These are phyloP conservation scores for Helichrysum umbraculigerum DNA, from an alignment of 129 eudicot species.

Conservation along the genomic window DNA sequence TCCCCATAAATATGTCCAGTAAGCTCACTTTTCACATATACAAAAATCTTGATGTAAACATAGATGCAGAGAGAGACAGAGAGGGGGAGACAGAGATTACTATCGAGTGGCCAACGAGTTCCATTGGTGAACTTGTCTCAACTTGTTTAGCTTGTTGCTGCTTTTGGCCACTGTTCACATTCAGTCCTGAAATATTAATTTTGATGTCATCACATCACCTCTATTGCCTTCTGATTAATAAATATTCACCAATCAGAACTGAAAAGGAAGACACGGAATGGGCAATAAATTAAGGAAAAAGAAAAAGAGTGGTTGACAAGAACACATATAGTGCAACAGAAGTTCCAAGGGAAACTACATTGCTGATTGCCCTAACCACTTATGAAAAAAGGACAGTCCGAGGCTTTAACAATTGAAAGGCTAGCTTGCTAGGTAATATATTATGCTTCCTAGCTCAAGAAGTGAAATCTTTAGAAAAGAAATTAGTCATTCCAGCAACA, in stretches of 20 bases:
- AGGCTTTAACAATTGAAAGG: neutral
- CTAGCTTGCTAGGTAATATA: neutral
- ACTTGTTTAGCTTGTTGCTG: constrained; percentile 43
- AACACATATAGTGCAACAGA: neutral
- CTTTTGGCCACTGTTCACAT: constrained; percentile 40
- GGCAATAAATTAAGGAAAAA: neutral
- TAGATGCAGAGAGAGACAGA: neutral
- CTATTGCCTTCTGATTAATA: neutral
- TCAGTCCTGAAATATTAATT: constrained; percentile 42
- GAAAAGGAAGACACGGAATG: neutral
- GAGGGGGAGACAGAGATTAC: constrained; percentile 24
- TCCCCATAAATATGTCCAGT: constrained; percentile 14
- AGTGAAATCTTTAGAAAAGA: neutral
- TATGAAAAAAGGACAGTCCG: neutral
- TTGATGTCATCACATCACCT: constrained; percentile 7
- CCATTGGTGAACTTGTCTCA: constrained; percentile 53
- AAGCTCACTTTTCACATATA: constrained; percentile 24
- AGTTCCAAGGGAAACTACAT: neutral
- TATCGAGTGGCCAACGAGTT: constrained; percentile 59
- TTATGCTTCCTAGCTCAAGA: neutral
- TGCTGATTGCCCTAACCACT: neutral
- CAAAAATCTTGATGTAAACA: neutral
- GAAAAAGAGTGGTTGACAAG: neutral
- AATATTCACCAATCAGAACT: neutral
- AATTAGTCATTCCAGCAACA: too few species aligned